Evolutionary conservation across 495 filamentous ascomycete species (phyloP), one percentile per base, ranked within the genome.

Genomic region (Penicillium atrosanguineum): DNA sequence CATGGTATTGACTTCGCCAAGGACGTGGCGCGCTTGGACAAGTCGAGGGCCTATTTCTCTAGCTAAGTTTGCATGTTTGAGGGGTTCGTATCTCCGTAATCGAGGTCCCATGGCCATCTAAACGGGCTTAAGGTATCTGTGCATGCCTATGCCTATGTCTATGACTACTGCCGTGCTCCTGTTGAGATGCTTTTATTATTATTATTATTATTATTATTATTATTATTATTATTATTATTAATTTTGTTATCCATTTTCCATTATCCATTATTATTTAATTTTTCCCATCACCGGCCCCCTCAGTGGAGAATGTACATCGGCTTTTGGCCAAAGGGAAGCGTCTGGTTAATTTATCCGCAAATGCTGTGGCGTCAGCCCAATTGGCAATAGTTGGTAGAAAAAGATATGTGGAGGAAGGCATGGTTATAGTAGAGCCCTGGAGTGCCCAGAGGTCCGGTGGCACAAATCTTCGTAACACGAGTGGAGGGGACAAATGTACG

Each of bases 311-410:
- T 23, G 28, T 38, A 31, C 38, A 50, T 21, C 11, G 1, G 9
- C 47, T 21, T 15, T 42, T 21, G 12, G 20, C 39, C 46, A 43
- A 42, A 45, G 31, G 18, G 28, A 37, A 2, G 6, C 6, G 18
- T 7, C 0, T 12, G 54, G 50, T 12, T 48, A 31, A 20, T 8
- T 51, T 57, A 21, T 51, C 58, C 50, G 37, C 3, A 15, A 11
- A 18, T 37, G 21, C 40, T n/a, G 47, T 49, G 53, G 54, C 28
- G 21, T 11, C 38, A 58, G 50, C 16, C 50, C 25, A 41, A 21
- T 53, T 46, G 20, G 43, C 29, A 53, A 57, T 54, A 54, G 38
- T 53, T 28, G 19, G 38, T 15, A 14, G 21, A 37, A 36, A 36
- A 29, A 47, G 23, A 28, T 46, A 26, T 50, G 6, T 43, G 46